Base-by-base conservation (phyloP, 345 rosid species). In the Citrus mangshanensis region DNA sequence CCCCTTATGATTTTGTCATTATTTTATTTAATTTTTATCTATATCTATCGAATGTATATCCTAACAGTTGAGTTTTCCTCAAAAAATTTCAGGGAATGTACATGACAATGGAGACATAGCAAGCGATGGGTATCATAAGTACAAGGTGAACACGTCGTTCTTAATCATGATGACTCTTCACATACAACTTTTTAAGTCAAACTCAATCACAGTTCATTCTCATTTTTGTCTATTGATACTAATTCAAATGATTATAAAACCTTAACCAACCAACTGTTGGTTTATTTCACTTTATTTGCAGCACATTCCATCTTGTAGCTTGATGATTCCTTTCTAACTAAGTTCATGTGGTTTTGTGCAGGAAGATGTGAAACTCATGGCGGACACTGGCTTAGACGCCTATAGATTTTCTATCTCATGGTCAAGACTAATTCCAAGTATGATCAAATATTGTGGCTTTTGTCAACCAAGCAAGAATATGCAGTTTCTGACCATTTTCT, bases 291-390 rank as follows among this genome's bases (percentile, higher is more conserved):
- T 49, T 46, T 30, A 7, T 13, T 64, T 24, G 22, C 10, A 22
- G 13, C 16, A 16, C 40, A 51, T 51, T 51, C 0, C 19, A 56
- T 42, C 30, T 27, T 62, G 70, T 73, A 64, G 79, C 13, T 65
- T 69, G 78, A 58, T 58, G 24, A 16, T 28, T 13, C 51, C 37
- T n/a, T 2, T 42, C 58, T 46, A 19, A 28, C 40, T 27, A 42
- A 46, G 51, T 65, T 38, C 7, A 18, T 63, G 12, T 67, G 27
- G 25, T 21, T 70, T 68, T 70, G 58, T 77, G 83, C 83, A 91
- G 94, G 95, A 93, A 86, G 98, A 93, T 86, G 96, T 92, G 54
- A 86, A 86, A 78, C 92, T 93, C 55, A 90, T 93, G 96, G 88
- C 35, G 72, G 88, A 86, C 40, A 83, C 84, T 22, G 89, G 92